Evolutionary conservation across 2,329 filamentous ascomycete genomes (phyloP), one percentile per base, ranked within the genome.

Genomic region (Trichocomaceae sp.): DNA sequence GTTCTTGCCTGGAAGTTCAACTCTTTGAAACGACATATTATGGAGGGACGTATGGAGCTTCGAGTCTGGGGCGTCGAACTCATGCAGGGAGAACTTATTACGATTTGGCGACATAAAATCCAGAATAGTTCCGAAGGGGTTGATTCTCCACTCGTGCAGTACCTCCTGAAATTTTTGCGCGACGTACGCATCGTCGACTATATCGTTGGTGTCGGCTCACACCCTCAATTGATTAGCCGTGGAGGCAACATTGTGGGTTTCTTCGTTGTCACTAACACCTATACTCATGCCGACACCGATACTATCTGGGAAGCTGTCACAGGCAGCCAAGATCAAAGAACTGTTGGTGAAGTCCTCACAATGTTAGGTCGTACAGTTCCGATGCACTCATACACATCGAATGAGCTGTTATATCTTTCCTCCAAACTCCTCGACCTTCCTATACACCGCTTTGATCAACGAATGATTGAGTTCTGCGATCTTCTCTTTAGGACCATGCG

Each of bases 161-260:
- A 86, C 62, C 75, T 95, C 52, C 83, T 88, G 5, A 76, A 81
- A 22, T 86, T 88, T 60, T 75, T 97, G 33, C 77, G 86, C 15
- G 73, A 79, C 6, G 85, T 86, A 39, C 83, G 84, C 52, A 76
- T 97, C 23, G 82, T 95, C 22, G 83, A 90, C 57, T 97, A 96
- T 69, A 84, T 99, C 46, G 81, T 96, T 50, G 89, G 92, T 1
- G 84, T 92, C 13, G 90, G 90, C 54, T 96, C 92, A 31, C 93
- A 97, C 65, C 90, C 91, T 1, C 90, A 96, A 65, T 83, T 97
- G 52, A 93, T 95, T 19, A 79, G 81, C 35, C 84, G 90, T 61
- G 88, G 88, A 64, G 79, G 81, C 41, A 95, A 96, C 59, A 87
- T 97, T 52, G 78, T 96, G 47, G 88, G 88, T 0, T 97, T 97